Base-by-base conservation (phyloP, 352 stramenopile genomes). In the Phytophthora meadii region DNA sequence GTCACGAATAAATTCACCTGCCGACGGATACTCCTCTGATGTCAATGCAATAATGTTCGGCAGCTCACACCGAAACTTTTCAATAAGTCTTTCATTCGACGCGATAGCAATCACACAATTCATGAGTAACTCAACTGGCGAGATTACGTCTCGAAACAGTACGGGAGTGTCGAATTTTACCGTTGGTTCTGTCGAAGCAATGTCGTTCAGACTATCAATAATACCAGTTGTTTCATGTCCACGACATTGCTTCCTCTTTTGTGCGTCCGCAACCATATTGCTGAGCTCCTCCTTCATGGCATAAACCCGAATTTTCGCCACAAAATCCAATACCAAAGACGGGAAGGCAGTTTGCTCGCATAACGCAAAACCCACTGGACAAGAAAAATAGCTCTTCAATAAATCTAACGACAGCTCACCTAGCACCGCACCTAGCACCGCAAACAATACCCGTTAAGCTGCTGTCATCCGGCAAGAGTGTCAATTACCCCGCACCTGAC, bases 281-380 rank as follows among this genome's bases (percentile, higher is more conserved):
- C 50, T 44, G 1, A 92, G 55, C 52, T 89, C 80, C 30, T 81
- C 70, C 36, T 79, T 76, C 27, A 92, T 49, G 0, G 86, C 53
- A 32, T 79, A 71, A 6, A 81, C 42, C 7, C 80, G 64, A 37
- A 91, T 68, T 48, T 82, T 90, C 25, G 76, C 69, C 9, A 90
- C 52, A 45, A 90, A 88, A 57, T 91, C 85, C 22, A 92, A 48
- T 8, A 87, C 73, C 12, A 94, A 60, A 14, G 85, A 90, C 7
- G 81, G 82, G 40, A 94, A 86, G 30, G 80, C 77, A 0, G 76
- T 88, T 65, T 92, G 81, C 6, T 94, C 83, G 52, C 85, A 91
- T n/a, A 92, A 53, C 1, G 53, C 53, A 11, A 72, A 28, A 2
- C 85, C 85, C 1, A 69, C 46, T 0, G 71, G 19, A 2, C 76